phyloP scores from a whole-genome alignment of 495 filamentous ascomycete genomes.

The Trichoderma orchidacearum region DNA sequence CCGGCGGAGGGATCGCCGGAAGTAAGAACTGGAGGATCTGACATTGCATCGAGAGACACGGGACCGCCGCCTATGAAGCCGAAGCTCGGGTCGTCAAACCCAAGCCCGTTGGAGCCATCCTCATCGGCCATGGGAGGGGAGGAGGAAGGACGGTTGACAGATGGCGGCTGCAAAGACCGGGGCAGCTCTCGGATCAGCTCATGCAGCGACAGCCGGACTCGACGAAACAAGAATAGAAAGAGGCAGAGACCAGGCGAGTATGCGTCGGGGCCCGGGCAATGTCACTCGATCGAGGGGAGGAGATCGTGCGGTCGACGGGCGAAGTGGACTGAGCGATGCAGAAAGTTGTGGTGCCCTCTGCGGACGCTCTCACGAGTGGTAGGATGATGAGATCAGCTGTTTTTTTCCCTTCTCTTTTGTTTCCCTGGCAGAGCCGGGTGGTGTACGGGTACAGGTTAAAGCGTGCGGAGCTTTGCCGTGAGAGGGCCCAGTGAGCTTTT shows the following conservation, averaged over 20 bases:
- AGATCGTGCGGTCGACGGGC: background rate
- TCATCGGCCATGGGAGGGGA: slow-evolving; percentile 12
- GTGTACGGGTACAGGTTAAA: background rate
- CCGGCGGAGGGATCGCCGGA: slow-evolving; percentile 5
- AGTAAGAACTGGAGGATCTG: slow-evolving; percentile 5
- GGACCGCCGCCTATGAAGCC: background rate
- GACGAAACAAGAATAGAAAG: background rate
- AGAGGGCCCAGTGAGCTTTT: background rate
- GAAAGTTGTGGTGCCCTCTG: too few species aligned
- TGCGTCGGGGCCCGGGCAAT: background rate
- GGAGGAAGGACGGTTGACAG: slow-evolving; percentile 4
- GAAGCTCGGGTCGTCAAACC: slow-evolving; percentile 15
- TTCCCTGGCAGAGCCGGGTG: background rate
- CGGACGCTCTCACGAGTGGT: background rate
- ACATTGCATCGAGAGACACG: slow-evolving; percentile 11
- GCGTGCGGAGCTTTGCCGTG: background rate
- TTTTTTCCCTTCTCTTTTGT: background rate
- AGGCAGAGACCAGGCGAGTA: background rate
- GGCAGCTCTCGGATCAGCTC: slow-evolving; percentile 14
- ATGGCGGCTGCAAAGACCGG: slow-evolving; percentile 7
- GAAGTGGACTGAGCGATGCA: slow-evolving; percentile 1
- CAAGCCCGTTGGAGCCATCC: slow-evolving; percentile 16
- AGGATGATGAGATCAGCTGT: background rate
- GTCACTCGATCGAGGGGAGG: background rate
- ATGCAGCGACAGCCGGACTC: slow-evolving; percentile 9